Base-by-base conservation (phyloP, 768 basidiomycete genomes). In the Rhizopogon rudus region DNA sequence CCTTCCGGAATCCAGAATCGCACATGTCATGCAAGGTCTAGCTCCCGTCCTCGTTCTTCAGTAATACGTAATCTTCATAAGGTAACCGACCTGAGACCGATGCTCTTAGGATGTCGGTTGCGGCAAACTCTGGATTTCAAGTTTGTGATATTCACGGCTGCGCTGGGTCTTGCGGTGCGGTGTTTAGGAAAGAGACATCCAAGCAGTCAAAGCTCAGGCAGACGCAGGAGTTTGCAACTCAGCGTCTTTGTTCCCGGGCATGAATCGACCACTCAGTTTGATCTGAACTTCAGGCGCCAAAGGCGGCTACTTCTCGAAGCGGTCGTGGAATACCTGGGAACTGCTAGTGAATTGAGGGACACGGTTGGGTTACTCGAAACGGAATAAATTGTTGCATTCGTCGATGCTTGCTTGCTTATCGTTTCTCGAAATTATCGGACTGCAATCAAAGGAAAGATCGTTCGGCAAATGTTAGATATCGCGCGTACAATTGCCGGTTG, bases 91-190 rank as follows among this genome's bases (percentile, higher is more conserved):
- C 4, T 25, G 25, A 25, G 25, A 5, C 25, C 25, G n/a, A 13
- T 54, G 6, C 45, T 6, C 0, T 46, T 37, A 37, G 84, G 82
- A 66, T 77, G 46, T 79, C 82, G n/a, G 25, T 25, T 25, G 25
- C 25, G 1, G 76, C 82, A 20, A 84, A 81, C 58, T 80, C 90
- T 1, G 89, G 91, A 4, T 96, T 92, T 25, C 25, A 25, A 25
- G 25, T 25, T 63, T 95, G 95, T 3, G 83, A 85, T 0, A 80
- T 96, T 44, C 95, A 98, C 63, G 76, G 87, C 91, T 1, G 81
- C 94, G 39, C 74, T 94, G 9, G 76, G 80, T 13, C 74, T 97
- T 6, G 84, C 92, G 0, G 85, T 92, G 25, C 80, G 81, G 59
- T 84, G 81, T 62, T 78, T 95, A 20, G 80, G 82, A 5, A 74